Conservation (phyloP, 148 eudicot species). For the Cornus controversa region DNA sequence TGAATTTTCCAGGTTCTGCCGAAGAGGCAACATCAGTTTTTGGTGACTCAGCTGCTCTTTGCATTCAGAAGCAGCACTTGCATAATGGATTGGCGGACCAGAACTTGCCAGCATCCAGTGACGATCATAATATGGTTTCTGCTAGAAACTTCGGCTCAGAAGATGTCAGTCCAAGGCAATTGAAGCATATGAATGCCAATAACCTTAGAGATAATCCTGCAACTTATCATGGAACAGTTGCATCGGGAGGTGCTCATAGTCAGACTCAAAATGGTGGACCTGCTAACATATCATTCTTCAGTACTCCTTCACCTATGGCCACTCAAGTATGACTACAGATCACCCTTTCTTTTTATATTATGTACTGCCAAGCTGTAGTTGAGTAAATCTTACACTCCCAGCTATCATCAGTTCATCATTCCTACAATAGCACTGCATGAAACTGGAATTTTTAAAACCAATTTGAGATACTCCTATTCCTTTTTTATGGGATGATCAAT, state of each 20-base stretch:
- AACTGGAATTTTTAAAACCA: background rate
- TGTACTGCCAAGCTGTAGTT: background rate
- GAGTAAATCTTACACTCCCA: background rate
- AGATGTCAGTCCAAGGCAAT: constrained; percentile 72
- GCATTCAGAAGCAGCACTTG: constrained; percentile 67
- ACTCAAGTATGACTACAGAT: constrained; percentile 57
- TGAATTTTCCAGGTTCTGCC: constrained; percentile 67
- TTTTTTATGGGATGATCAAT: too few species aligned
- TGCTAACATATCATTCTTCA: constrained; percentile 65
- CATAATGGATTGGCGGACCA: constrained; percentile 44
- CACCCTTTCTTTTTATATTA: constrained; percentile 17
- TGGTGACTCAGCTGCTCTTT: constrained; percentile 75
- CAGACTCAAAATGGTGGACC: constrained; percentile 60
- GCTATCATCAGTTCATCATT: background rate
- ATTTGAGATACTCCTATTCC: background rate
- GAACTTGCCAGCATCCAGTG: constrained; percentile 41
- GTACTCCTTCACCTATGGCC: constrained; percentile 95
- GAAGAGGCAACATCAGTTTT: constrained; percentile 76
- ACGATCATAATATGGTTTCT: constrained; percentile 45
- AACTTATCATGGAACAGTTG: constrained; percentile 51
- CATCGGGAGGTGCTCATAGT: constrained; percentile 46
- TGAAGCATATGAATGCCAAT: constrained; percentile 42
- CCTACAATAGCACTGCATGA: background rate
- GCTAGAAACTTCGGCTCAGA: constrained; percentile 40
- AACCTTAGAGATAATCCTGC: constrained; percentile 59